These are phyloP conservation scores for Themeda triandra DNA, from an alignment of 176 grass and related monocot genomes.

Conservation along the genomic window DNA sequence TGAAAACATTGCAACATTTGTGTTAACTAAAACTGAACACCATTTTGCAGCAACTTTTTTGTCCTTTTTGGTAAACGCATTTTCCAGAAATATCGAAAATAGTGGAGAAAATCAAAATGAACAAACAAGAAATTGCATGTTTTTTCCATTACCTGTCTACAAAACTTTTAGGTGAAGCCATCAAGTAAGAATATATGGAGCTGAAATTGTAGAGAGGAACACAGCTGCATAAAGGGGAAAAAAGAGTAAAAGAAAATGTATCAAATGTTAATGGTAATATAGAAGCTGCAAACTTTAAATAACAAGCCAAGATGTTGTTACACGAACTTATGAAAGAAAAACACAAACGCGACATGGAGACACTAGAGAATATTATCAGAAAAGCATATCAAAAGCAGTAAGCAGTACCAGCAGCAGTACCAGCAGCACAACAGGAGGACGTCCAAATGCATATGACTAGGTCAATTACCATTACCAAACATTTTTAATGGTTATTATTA, in stretches of 20 bases:
- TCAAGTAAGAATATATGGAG: slow-evolving; percentile 91
- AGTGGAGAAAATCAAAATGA: background rate
- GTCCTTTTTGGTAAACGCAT: too few species aligned
- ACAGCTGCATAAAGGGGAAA: slow-evolving; percentile 60
- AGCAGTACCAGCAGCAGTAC: background rate
- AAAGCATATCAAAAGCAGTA: background rate
- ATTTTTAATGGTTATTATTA: background rate
- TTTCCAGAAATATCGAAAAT: slow-evolving; percentile 7
- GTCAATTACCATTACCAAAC: slow-evolving; percentile 8
- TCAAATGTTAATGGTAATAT: slow-evolving; percentile 1
- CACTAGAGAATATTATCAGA: background rate
- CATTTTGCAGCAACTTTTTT: too few species aligned
- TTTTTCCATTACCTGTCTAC: slow-evolving; percentile 72
- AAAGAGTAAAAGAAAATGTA: slow-evolving; percentile 10
- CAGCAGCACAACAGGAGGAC: background rate
- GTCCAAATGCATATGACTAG: background rate
- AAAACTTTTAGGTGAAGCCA: slow-evolving; percentile 81
- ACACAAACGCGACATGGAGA: background rate
- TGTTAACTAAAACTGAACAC: too few species aligned
- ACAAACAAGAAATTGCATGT: slow-evolving; percentile 12
- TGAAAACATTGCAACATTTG: too few species aligned
- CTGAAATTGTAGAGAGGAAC: slow-evolving; percentile 97
- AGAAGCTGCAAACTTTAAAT: background rate
- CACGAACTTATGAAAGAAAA: background rate
- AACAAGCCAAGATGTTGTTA: background rate